These are phyloP conservation scores for Daldinia vernicosa DNA, from an alignment of 495 filamentous ascomycete species.

Conservation along the genomic window DNA sequence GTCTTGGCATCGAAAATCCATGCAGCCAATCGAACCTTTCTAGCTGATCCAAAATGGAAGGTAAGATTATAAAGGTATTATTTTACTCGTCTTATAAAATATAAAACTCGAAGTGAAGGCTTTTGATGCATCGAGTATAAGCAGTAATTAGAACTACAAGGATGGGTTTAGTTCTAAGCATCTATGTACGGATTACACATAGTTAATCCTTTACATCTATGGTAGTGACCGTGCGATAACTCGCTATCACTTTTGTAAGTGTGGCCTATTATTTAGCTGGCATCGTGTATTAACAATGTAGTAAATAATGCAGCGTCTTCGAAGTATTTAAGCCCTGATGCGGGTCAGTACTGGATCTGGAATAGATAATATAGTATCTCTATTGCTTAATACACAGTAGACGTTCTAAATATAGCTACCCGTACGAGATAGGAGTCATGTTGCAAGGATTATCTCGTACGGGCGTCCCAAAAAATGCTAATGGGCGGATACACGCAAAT, in stretches of 20 bases:
- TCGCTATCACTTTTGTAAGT: too few relatives aligned
- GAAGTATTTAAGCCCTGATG: neutral
- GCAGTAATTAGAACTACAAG: neutral
- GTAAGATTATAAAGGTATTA: neutral
- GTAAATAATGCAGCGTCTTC: neutral
- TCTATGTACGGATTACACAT: too few relatives aligned
- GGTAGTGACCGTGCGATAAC: neutral
- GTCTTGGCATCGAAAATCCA: constrained; percentile 41
- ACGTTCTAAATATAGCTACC: neutral
- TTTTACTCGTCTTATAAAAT: neutral
- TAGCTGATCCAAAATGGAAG: constrained; percentile 31
- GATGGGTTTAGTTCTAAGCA: neutral
- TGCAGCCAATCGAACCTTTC: constrained; percentile 28
- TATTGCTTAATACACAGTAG: too few relatives aligned
- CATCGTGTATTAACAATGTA: neutral
- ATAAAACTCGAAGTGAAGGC: neutral
- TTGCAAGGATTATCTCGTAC: neutral
- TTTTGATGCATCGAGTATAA: neutral
- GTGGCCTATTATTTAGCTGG: too few relatives aligned
- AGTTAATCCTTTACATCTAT: neutral
- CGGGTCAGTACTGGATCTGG: too few relatives aligned
- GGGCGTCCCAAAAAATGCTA: neutral
- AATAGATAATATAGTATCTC: too few relatives aligned
- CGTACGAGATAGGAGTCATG: neutral
- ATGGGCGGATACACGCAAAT: neutral